Evolutionary conservation across 345 rosid species (phyloP), one percentile per base, ranked within the genome.

Genomic region (Erysimum cheiranthoides): DNA sequence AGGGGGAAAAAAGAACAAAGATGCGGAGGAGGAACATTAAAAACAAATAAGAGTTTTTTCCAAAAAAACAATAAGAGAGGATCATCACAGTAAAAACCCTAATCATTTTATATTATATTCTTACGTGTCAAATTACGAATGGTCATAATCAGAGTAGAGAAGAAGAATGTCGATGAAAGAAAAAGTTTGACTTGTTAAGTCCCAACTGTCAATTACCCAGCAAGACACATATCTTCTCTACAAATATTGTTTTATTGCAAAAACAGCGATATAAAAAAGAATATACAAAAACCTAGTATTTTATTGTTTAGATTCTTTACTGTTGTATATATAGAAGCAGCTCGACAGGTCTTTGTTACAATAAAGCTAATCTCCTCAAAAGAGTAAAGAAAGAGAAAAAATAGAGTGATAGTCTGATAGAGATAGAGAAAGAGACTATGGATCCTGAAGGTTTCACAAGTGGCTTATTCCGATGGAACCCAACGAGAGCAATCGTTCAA

Each of bases 391-490:
- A 43, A 66, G 42, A 61, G 28, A 68, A 8, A 30, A 8, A 38
- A 56, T 10, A 16, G 57, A 21, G 36, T 30, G 16, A 73, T 11
- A 58, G 62, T 21, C 25, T 21, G 25, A 21, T 21, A 59, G 16
- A 56, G 57, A 35, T 34, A 71, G 9, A 38, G 32, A 25, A 5
- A 14, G 10, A 46, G n/a, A 42, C 6, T 16, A 68, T 92, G 97
- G 97, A 92, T 73, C 96, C 94, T 10, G 96, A 90, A 66, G 90
- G 90, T 6, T 92, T 90, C 82, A 73, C 91, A 35, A 87, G 84
- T 40, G 86, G 86, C 66, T 85, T 88, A 74, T 89, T 89, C 88
- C 89, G 88, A 74, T 91, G 97, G 97, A 93, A 89, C 75, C 86
- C 93, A 6, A 52, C 87, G 13, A 78, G 84, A 61, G 77, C 74